phyloP scores from a whole-genome alignment of 768 basidiomycete genomes.

The Rhizopogon sp. region DNA sequence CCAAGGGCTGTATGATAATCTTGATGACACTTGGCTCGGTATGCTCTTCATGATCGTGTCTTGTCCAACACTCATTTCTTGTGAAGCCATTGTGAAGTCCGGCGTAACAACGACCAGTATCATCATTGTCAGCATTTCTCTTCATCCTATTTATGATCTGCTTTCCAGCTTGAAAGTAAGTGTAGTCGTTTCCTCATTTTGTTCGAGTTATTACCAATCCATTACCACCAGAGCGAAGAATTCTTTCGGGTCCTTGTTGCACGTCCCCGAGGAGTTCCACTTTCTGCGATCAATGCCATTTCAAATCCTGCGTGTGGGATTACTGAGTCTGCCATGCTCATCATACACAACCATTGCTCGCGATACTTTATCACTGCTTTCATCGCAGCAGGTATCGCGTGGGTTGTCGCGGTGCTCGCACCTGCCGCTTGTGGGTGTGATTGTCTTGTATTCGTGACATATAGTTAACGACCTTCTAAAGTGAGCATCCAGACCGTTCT shows the following conservation, averaged over 20 bases:
- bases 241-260: slow-evolving; percentile 19
- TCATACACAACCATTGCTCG: slow-evolving; percentile 1
- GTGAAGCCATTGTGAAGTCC: slow-evolving; percentile 21
- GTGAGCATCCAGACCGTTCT: background rate
- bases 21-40: slow-evolving; percentile 13
- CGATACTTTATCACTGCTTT: slow-evolving; percentile 3
- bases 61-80: background rate
- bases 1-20: slow-evolving; percentile 13
- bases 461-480: background rate
- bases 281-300: slow-evolving; percentile 5
- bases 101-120: slow-evolving; percentile 24
- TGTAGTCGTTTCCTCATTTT: background rate
- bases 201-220: background rate
- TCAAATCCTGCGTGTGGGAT: slow-evolving; percentile 3
- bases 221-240: slow-evolving; percentile 17
- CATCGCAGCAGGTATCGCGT: slow-evolving; percentile 1
- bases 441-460: background rate
- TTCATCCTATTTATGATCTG: slow-evolving; percentile 16
- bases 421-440: slow-evolving; percentile 5
- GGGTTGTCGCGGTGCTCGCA: slow-evolving; percentile 2
- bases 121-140: slow-evolving; percentile 22
- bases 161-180: slow-evolving; percentile 16
- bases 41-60: background rate
- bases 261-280: slow-evolving; percentile 1
- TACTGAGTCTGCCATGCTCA: background rate